A percentile compares a stretch with the other conserved stretches of the same genome.
Evolutionary conservation across 2,329 filamentous ascomycete species (phyloP).

Genomic region (Neonectria punicea): DNA sequence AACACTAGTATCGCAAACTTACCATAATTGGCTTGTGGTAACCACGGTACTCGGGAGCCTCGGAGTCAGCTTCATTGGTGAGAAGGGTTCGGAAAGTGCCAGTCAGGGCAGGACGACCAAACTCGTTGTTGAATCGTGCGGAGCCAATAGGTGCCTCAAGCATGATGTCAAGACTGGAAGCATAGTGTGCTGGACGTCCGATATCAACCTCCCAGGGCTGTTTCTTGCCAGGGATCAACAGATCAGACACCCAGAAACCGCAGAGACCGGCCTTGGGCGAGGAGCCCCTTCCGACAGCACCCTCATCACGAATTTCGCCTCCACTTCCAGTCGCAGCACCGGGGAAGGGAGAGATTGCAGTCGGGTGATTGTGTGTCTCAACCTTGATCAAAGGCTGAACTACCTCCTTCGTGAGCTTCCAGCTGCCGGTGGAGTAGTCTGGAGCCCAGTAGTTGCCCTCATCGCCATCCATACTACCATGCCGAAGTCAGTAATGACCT

Average conservation of each 20-base stretch:
- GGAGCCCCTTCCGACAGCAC: conserved; percentile 91
- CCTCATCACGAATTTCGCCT: conserved; percentile 95
- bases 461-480: conserved; percentile 49
- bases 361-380: conserved; percentile 98
- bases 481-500: conserved; percentile 9
- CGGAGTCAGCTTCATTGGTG: conserved; percentile 62
- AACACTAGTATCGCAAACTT: neutral
- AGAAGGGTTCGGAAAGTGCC: conserved; percentile 94
- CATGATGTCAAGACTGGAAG: conserved; percentile 97
- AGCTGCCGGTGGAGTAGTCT: conserved; percentile 85
- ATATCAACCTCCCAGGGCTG: conserved; percentile 93
- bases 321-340: conserved; percentile 96
- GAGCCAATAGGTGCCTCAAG: conserved; percentile 95
- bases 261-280: conserved; percentile 90
- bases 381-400: conserved; percentile 94
- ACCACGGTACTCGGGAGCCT: conserved; percentile 76
- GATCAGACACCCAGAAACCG: conserved; percentile 95
- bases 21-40: conserved; percentile 98
- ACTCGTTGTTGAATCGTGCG: conserved; percentile 97
- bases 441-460: conserved; percentile 78
- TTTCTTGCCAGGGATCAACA: conserved; percentile 84
- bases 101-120: conserved; percentile 86
- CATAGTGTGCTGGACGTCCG: conserved; percentile 90
- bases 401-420: conserved; percentile 86
- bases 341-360: conserved; percentile 91